Conservation (phyloP, 345 rosid species). For the Aurinia saxatilis region DNA sequence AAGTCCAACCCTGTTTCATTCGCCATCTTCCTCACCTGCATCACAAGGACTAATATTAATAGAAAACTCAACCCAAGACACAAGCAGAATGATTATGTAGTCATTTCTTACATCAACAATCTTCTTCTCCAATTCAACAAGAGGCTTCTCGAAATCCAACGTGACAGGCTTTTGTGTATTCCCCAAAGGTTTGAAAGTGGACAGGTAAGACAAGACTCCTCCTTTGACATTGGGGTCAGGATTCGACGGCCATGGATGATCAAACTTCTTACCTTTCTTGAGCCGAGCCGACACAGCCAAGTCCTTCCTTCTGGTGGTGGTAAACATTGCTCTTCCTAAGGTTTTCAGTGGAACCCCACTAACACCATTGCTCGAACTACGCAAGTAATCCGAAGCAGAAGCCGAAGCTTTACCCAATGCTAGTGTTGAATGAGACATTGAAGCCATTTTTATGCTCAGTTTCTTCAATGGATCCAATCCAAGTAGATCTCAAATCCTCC, state of each 20-base stretch:
- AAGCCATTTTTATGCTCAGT: conserved; percentile 43
- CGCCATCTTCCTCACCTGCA: conserved; percentile 95
- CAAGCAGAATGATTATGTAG: not conserved
- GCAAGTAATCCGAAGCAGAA: conserved; percentile 80
- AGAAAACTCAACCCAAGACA: not conserved
- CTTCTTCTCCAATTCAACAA: conserved; percentile 72
- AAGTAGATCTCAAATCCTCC: conserved; percentile 16
- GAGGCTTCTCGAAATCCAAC: conserved; percentile 88
- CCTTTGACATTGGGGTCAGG: conserved; percentile 94
- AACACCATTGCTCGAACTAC: conserved; percentile 53
- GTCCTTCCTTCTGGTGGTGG: conserved; percentile 24
- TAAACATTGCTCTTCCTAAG: conserved; percentile 41
- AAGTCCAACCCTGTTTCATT: conserved; percentile 88
- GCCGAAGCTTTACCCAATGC: conserved; percentile 46
- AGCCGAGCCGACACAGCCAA: conserved; percentile 42
- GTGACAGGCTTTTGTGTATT: conserved; percentile 71
- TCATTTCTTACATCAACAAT: conserved; percentile 53
- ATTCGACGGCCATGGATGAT: conserved; percentile 88
- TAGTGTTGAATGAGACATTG: conserved; percentile 42
- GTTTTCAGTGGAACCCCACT: conserved; percentile 51
- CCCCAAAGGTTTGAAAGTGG: conserved; percentile 72
- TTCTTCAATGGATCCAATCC: conserved; percentile 14
- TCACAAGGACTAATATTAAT: conserved; percentile 12
- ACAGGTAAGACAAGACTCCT: conserved; percentile 70
- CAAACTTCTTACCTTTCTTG: conserved; percentile 83